Evolutionary conservation across 2,329 filamentous ascomycete species (phyloP).

Genomic region (Epicoccum nigrum): DNA sequence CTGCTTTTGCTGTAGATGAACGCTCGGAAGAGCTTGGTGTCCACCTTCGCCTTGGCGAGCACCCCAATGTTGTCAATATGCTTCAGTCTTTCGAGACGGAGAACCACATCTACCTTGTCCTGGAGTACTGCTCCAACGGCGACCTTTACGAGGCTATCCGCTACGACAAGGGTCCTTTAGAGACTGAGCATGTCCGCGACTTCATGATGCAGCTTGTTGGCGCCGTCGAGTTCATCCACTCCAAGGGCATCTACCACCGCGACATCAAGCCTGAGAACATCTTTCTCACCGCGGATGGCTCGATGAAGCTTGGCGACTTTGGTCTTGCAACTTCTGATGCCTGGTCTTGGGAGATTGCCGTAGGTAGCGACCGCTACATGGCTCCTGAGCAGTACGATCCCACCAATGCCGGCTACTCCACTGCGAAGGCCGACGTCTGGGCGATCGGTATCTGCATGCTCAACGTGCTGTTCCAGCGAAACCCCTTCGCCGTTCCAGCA

Average conservation of each 20-base stretch:
- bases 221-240: slow-evolving; percentile 88
- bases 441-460: slow-evolving; percentile 95
- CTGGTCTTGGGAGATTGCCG: slow-evolving; percentile 91
- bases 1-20: slow-evolving; percentile 77
- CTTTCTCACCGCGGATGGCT: slow-evolving; percentile 83
- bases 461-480: slow-evolving; percentile 95
- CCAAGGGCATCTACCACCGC: slow-evolving; percentile 89
- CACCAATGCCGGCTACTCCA: slow-evolving; percentile 83
- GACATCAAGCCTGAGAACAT: slow-evolving; percentile 99
- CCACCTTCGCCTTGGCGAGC: slow-evolving; percentile 77
- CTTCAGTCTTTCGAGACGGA: slow-evolving; percentile 91
- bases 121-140: slow-evolving; percentile 94
- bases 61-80: slow-evolving; percentile 93
- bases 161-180: slow-evolving; percentile 81
- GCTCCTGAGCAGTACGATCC: slow-evolving; percentile 97
- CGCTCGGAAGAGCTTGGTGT: slow-evolving; percentile 80
- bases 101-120: slow-evolving; percentile 85
- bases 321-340: slow-evolving; percentile 87
- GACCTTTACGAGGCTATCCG: slow-evolving; percentile 98
- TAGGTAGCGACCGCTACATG: slow-evolving; percentile 99
- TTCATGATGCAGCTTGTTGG: slow-evolving; percentile 96
- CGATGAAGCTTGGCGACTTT: slow-evolving; percentile 97
- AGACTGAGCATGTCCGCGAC: slow-evolving; percentile 94
- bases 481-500: slow-evolving; percentile 90
- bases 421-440: slow-evolving; percentile 94